A percentile compares a stretch with the other conserved stretches of the same genome.
Evolutionary conservation across 768 basidiomycete species (phyloP).

Genomic region (Macrolepiota fuliginosa): DNA sequence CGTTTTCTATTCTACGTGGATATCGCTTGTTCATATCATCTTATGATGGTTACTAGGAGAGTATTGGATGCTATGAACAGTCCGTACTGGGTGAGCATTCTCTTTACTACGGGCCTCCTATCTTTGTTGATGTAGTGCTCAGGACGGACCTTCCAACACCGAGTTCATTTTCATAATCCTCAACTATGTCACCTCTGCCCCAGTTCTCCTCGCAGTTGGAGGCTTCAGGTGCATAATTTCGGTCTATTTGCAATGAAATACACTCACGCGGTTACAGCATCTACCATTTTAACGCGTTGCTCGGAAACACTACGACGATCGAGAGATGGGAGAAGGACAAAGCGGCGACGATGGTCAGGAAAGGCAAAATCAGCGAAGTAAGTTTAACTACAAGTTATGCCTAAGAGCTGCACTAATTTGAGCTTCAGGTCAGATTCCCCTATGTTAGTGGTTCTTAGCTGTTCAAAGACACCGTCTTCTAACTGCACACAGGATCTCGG

Average conservation of each 20-base stretch:
- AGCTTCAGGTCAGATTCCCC: constrained; percentile 78
- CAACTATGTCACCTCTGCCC: constrained; percentile 83
- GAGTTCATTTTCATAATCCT: constrained; percentile 86
- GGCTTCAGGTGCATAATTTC: constrained; percentile 68
- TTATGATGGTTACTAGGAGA: constrained; percentile 75
- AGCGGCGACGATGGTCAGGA: constrained; percentile 77
- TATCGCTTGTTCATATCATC: constrained; percentile 83
- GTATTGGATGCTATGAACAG: constrained; percentile 45
- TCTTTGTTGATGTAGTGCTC: not conserved
- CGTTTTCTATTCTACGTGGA: constrained; percentile 94
- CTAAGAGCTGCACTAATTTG: not conserved
- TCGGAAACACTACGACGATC: constrained; percentile 89
- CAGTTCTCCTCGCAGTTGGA: constrained; percentile 85
- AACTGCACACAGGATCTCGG: constrained; percentile 70
- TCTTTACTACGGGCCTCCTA: not conserved
- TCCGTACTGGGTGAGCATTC: constrained; percentile 50
- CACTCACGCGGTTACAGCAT: constrained; percentile 42
- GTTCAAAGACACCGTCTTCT: not conserved
- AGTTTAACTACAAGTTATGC: constrained; percentile 2
- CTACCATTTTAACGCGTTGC: constrained; percentile 80
- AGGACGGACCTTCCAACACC: constrained; percentile 66
- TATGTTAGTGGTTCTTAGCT: constrained; percentile 55
- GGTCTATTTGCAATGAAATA: not conserved
- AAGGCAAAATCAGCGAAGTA: constrained; percentile 84
- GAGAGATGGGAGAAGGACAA: constrained; percentile 99